phyloP scores from a whole-genome alignment of 2,329 filamentous ascomycete genomes.

The Beauveria brongniartii region DNA sequence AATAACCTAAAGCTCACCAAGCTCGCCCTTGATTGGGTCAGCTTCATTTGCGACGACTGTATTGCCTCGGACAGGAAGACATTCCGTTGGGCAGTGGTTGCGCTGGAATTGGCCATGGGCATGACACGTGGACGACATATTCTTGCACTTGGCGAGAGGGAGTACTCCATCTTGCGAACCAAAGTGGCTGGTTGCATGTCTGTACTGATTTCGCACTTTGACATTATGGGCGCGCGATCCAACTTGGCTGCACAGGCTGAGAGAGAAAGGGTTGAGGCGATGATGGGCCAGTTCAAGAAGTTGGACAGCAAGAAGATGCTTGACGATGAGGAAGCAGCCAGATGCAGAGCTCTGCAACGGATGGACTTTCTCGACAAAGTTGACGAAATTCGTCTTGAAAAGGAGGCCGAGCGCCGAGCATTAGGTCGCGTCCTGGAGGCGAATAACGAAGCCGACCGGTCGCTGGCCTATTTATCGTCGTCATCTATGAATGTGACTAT shows the following conservation, averaged over 20 bases:
- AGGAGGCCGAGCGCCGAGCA: conserved; percentile 76
- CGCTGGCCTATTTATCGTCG: conserved; percentile 85
- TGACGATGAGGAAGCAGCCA: conserved; percentile 79
- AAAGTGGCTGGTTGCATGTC: conserved; percentile 98
- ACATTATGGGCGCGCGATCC: conserved; percentile 95
- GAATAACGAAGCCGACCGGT: conserved; percentile 91
- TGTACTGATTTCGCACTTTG: conserved; percentile 92
- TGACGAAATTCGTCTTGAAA: conserved; percentile 69
- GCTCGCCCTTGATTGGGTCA: conserved; percentile 91
- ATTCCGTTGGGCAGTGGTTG: conserved; percentile 93
- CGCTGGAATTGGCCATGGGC: conserved; percentile 92
- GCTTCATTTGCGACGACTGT: conserved; percentile 96
- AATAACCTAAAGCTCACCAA: conserved; percentile 94
- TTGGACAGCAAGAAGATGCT: conserved; percentile 66
- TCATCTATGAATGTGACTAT: conserved; percentile 92
- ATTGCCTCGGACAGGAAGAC: conserved; percentile 89
- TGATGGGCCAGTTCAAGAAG: conserved; percentile 66
- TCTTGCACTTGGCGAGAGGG: conserved; percentile 77
- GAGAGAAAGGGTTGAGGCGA: conserved; percentile 75
- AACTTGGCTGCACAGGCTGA: conserved; percentile 91
- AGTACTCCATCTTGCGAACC: conserved; percentile 72
- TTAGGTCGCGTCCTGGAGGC: conserved; percentile 88
- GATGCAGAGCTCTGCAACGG: conserved; percentile 67
- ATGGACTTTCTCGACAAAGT: conserved; percentile 64
- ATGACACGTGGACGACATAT: conserved; percentile 95